These are phyloP conservation scores for Umbelopsis sp. DNA, from an alignment of 192 early-diverging fungal species.

Conservation along the genomic window DNA sequence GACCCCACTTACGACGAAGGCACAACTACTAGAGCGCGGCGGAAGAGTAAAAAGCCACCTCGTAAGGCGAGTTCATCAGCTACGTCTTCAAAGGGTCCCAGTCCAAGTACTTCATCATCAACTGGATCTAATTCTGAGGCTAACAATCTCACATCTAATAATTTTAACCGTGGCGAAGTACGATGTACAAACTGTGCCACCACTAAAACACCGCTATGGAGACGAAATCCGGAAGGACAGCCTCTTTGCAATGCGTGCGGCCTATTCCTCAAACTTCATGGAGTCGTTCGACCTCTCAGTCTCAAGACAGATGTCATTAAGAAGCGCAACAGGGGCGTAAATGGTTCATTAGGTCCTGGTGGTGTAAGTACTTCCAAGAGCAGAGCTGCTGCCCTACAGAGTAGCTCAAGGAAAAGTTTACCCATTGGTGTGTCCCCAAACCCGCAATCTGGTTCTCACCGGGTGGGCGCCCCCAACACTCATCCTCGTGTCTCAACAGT, in stretches of 20 bases:
- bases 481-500: slow-evolving; percentile 12
- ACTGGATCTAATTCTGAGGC: neutral
- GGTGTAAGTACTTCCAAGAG: slow-evolving; percentile 1
- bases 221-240: slow-evolving; percentile 76
- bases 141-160: neutral
- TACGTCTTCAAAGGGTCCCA: neutral
- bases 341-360: slow-evolving; percentile 1
- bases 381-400: neutral
- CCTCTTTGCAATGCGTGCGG: slow-evolving; percentile 96
- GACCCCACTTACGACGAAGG: slow-evolving; percentile 16
- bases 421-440: slow-evolving; percentile 8
- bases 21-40: neutral
- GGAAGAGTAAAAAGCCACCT: neutral
- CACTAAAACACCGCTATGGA: slow-evolving; percentile 87
- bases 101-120: neutral
- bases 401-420: slow-evolving; percentile 14
- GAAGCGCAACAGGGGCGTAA: slow-evolving; percentile 72
- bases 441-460: slow-evolving; percentile 6
- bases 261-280: slow-evolving; percentile 90
- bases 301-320: slow-evolving; percentile 85
- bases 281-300: slow-evolving; percentile 73
- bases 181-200: slow-evolving; percentile 83
- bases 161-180: neutral
- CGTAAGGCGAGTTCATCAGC: neutral
- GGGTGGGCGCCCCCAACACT: slow-evolving; percentile 20